Evolutionary conservation across 176 grass and related monocot genomes (phyloP), one percentile per base, ranked within the genome.

Genomic region (Tillandsia leiboldiana): DNA sequence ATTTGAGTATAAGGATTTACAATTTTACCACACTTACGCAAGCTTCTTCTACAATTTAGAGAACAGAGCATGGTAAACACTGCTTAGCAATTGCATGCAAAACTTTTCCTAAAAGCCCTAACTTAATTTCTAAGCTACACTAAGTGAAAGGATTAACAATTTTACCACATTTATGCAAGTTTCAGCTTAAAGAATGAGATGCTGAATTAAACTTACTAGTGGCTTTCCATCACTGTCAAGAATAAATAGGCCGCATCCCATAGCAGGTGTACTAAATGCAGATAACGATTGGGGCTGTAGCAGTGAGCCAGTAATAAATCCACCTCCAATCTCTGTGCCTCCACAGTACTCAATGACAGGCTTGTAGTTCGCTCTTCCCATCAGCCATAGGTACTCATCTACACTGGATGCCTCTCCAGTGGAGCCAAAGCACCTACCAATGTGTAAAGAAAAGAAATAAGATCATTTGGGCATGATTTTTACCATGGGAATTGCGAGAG

Each of bases 381-480:
- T 97, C 23, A 97, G 63, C 94, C 94, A 97, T 61, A 97, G 86
- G 81, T 97, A 97, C 59, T 97, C 94, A 75, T 97, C 89, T 75
- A 97, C 84, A 81, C 79, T 97, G 23, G 94, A 97, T 69, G 94
- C 77, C 86, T 97, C 94, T 71, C 94, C 94, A 48, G 78, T 86
- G 76, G 94, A 97, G 78, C 89, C 87, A 85, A 97, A 97, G 72
- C 94, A 97, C 79, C 86, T 97, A 73, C 15, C 79, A 29, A 89
- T 69, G 64, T 61, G 49, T n/a, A 75, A 48, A 61, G 15, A 61
- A 61, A 61, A 72, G 12, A 77, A 76, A 85, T 5, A 42, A 42
- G 33, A 42, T 42, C 33, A 7, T 42, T 4, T 7, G 33, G 33
- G 33, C 33, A 42, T 6, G 33, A 42, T 0, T 42, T 42, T 3